phyloP scores from a whole-genome alignment of 2,329 filamentous ascomycete genomes.

The Pestalotiopsis fici region DNA sequence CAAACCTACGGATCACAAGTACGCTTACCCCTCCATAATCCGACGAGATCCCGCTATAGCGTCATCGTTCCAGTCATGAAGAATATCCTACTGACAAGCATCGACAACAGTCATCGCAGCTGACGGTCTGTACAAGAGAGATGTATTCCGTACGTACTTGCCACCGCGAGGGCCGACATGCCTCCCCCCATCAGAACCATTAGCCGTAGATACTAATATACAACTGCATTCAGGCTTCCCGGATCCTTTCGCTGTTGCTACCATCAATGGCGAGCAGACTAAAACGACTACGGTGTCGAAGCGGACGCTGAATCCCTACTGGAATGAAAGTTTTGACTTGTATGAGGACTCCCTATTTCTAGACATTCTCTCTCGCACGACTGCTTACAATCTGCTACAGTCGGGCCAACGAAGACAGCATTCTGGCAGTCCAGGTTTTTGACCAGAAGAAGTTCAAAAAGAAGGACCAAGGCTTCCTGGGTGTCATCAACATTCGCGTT shows the following conservation, averaged over 20 bases:
- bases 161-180: neutral
- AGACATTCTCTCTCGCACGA: slow-evolving; percentile 5
- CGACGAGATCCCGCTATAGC: slow-evolving; percentile 6
- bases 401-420: slow-evolving; percentile 90
- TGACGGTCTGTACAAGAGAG: slow-evolving; percentile 97
- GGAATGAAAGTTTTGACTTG: slow-evolving; percentile 99
- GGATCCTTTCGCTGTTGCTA: slow-evolving; percentile 96
- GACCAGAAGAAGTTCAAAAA: slow-evolving; percentile 99
- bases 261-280: slow-evolving; percentile 96
- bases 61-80: slow-evolving; percentile 6
- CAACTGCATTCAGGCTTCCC: slow-evolving; percentile 71
- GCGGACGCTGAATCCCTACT: slow-evolving; percentile 98
- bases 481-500: slow-evolving; percentile 95
- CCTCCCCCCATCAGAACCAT: neutral
- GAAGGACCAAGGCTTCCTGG: slow-evolving; percentile 98
- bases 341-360: slow-evolving; percentile 48
- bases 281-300: slow-evolving; percentile 98
- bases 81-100: slow-evolving; percentile 34
- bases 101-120: slow-evolving; percentile 83
- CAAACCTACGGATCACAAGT: slow-evolving; percentile 95
- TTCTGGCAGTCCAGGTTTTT: slow-evolving; percentile 96
- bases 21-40: slow-evolving; percentile 34
- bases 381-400: slow-evolving; percentile 48
- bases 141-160: slow-evolving; percentile 89
- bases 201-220: neutral